phyloP scores from a whole-genome alignment of 768 basidiomycete species.

The Saitozyma sp. region DNA sequence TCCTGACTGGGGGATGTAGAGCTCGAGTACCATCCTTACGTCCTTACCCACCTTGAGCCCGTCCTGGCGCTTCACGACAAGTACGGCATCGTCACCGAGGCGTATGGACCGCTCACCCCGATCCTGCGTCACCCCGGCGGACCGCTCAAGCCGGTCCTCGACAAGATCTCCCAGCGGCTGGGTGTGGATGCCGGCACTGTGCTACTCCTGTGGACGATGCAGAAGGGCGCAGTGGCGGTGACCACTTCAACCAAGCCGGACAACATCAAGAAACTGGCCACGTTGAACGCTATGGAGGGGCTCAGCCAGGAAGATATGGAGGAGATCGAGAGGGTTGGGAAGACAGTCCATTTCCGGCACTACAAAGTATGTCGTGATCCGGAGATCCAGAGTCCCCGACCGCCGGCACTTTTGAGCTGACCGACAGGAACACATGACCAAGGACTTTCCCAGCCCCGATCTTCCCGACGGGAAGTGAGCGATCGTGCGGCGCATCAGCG shows the following conservation, averaged over 20 bases:
- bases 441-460: conserved; percentile 43
- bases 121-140: conserved; percentile 34
- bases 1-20: conserved; percentile 6
- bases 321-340: conserved; percentile 41
- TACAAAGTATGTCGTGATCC: conserved; percentile 14
- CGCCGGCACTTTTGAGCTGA: not conserved
- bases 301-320: conserved; percentile 42
- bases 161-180: conserved; percentile 31
- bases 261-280: conserved; percentile 27
- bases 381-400: not conserved
- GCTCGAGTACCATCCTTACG: conserved; percentile 49
- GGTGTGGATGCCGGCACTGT: conserved; percentile 28
- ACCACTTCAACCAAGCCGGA: conserved; percentile 32
- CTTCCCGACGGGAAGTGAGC: conserved; percentile 14
- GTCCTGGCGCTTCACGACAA: conserved; percentile 36
- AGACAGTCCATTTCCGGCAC: conserved; percentile 36
- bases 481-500: no score
- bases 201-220: conserved; percentile 43
- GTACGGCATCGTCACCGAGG: conserved; percentile 40
- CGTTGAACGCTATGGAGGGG: conserved; percentile 15
- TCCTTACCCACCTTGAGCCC: conserved; percentile 39
- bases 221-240: conserved; percentile 40
- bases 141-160: conserved; percentile 42
- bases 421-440: conserved; percentile 43
- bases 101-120: conserved; percentile 46